Evolutionary conservation across 108 stramenopile genomes (phyloP).

Genomic region (Skeletonema grethae): DNA sequence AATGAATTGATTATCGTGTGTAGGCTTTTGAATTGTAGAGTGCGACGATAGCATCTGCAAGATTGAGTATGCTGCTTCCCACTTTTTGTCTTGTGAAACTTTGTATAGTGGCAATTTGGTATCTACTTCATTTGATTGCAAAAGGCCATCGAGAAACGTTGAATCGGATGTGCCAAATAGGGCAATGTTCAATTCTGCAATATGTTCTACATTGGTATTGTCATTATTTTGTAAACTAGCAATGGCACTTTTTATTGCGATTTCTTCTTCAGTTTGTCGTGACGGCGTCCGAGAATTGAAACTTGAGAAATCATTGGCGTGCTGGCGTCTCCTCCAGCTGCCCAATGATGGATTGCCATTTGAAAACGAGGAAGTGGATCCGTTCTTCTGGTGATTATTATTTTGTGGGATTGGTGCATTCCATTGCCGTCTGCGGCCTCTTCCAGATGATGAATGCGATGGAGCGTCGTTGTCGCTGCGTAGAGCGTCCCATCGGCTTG

Average conservation of each 20-base stretch:
- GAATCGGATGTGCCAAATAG: neutral
- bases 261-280: neutral
- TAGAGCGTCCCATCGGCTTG: constrained; percentile 17
- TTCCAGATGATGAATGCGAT: neutral
- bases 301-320: neutral
- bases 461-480: neutral
- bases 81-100: constrained; percentile 7
- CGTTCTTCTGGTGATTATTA: neutral
- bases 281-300: neutral
- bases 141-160: neutral
- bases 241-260: neutral
- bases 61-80: constrained; percentile 32
- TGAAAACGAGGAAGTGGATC: neutral
- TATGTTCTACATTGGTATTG: neutral
- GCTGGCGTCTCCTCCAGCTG: neutral
- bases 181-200: neutral
- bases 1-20: constrained; percentile 10
- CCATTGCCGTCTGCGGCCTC: neutral
- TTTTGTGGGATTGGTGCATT: neutral
- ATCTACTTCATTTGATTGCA: neutral
- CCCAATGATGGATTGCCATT: too few species aligned
- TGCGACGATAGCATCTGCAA: constrained; percentile 6
- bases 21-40: constrained; percentile 1
- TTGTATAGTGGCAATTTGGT: neutral
- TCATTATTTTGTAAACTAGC: neutral